phyloP scores from a whole-genome alignment of 2,329 filamentous ascomycete genomes.

The Pseudogymnoascus sp. region DNA sequence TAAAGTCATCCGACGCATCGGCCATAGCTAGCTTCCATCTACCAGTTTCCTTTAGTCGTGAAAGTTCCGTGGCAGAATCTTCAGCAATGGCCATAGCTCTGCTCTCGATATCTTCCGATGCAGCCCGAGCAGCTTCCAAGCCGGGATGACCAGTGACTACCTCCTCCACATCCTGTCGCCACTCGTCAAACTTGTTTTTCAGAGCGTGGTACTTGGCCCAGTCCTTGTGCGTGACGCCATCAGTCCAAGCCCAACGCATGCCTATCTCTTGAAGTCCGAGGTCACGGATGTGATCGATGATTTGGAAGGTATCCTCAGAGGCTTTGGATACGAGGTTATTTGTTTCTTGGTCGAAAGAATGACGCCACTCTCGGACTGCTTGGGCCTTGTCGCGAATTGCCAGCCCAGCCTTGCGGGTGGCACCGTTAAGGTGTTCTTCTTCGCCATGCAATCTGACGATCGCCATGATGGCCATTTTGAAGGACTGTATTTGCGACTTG shows the following conservation, averaged over 20 bases:
- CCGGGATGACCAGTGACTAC: slow-evolving; percentile 67
- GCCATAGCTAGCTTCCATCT: slow-evolving; percentile 71
- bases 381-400: slow-evolving; percentile 56
- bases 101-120: slow-evolving; percentile 62
- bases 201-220: slow-evolving; percentile 92
- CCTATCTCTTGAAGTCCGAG: slow-evolving; percentile 65
- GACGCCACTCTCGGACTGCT: slow-evolving; percentile 53
- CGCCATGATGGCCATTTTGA: slow-evolving; percentile 60
- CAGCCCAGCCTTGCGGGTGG: slow-evolving; percentile 49
- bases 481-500: slow-evolving; percentile 50
- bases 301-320: slow-evolving; percentile 55
- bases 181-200: slow-evolving; percentile 72
- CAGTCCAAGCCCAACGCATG: slow-evolving; percentile 84
- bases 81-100: slow-evolving; percentile 74
- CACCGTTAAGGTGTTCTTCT: slow-evolving; percentile 41
- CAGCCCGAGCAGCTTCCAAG: slow-evolving; percentile 57
- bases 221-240: slow-evolving; percentile 91
- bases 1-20: slow-evolving; percentile 73
- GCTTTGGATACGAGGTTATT: slow-evolving; percentile 47
- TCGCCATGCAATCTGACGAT: slow-evolving; percentile 51
- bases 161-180: slow-evolving; percentile 72
- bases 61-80: slow-evolving; percentile 69
- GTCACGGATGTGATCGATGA: slow-evolving; percentile 60
- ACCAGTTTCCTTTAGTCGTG: slow-evolving; percentile 71
- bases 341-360: slow-evolving; percentile 49